Base-by-base conservation (phyloP, 148 eudicot species). In the Rhododendron simsii region DNA sequence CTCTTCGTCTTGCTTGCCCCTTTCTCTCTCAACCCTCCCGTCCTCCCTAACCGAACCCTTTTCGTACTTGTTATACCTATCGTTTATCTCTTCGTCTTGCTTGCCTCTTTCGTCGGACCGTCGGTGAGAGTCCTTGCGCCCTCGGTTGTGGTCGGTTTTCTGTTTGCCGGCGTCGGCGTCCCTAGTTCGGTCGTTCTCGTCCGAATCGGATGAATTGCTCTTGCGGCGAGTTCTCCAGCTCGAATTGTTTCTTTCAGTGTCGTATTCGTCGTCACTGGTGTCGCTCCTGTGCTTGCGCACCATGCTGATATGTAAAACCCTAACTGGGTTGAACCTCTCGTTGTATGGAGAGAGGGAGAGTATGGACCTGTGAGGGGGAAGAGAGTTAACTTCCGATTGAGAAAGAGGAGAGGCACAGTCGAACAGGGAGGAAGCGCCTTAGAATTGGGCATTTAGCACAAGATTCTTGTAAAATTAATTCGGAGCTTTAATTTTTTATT, bases 291-390 rank as follows among this genome's bases (percentile, higher is more conserved):
- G 67, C 77, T 45, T 85, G 16, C 84, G 83, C 50, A 67, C 78
- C 87, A 85, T 85, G 14, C 53, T 85, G 13, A 28, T 18, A 28
- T 18, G 33, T 23, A 41, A 83, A 41, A 67, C 77, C 85, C 85
- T 83, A 83, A 41, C 44, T 82, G 83, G 37, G 12, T 37, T 26
- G 23, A 57, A 14, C 61, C 61, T 55, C 4, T 14, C 20, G 14
- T 2, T 15, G 12, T 14, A 16, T 13, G 59, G 61, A 16, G 18
- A 16, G 61, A 55, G 23, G 9, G 59, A 55, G 61, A 55, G 61
- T 41, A 41, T 6, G 45, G 45, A 41, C 6, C 45, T 41, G 45
- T 41, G 45, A 5, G 8, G 45, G 45, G 45, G 7, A 41, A 41
- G 45, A 41, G 45, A 41, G 45, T 41, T 41, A 41, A 41, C 45